Evolutionary conservation across 352 stramenopile genomes (phyloP).

Genomic region (Globisporangium sylvaticum): DNA sequence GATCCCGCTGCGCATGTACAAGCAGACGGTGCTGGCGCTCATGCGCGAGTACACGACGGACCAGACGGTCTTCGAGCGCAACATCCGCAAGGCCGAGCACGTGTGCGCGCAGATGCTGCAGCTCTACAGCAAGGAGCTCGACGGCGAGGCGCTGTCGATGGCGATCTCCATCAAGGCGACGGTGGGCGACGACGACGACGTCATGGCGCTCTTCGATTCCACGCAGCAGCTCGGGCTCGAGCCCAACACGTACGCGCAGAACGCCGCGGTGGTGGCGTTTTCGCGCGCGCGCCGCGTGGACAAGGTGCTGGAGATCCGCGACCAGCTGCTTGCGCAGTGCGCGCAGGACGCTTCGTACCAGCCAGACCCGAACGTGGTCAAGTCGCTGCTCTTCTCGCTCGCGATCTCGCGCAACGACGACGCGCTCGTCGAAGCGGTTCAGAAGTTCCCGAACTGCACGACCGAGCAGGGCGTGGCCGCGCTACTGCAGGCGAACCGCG

Average conservation of each 20-base stretch:
- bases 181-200: conserved; percentile 65
- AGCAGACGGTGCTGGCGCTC: conserved; percentile 46
- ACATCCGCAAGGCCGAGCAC: conserved; percentile 48
- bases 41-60: conserved; percentile 39
- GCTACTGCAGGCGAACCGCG: conserved; percentile 20
- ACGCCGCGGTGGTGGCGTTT: conserved; percentile 69
- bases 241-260: conserved; percentile 77
- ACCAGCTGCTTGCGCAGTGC: conserved; percentile 21
- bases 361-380: conserved; percentile 48
- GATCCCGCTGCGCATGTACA: conserved; percentile 69
- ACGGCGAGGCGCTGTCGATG: conserved; percentile 68
- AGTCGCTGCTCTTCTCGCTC: conserved; percentile 63
- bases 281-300: conserved; percentile 50
- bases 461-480: conserved; percentile 34
- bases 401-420: conserved; percentile 53
- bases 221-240: conserved; percentile 54
- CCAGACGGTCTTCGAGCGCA: conserved; percentile 16
- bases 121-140: conserved; percentile 37
- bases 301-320: conserved; percentile 52
- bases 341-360: conserved; percentile 14
- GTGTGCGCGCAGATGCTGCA: conserved; percentile 74
- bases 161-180: conserved; percentile 78
- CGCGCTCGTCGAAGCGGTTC: conserved; percentile 29
- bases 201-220: conserved; percentile 69
- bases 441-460: conserved; percentile 39